Base-by-base conservation (phyloP, 176 grass and related monocot genomes). In the Bolboschoenus planiculmis region DNA sequence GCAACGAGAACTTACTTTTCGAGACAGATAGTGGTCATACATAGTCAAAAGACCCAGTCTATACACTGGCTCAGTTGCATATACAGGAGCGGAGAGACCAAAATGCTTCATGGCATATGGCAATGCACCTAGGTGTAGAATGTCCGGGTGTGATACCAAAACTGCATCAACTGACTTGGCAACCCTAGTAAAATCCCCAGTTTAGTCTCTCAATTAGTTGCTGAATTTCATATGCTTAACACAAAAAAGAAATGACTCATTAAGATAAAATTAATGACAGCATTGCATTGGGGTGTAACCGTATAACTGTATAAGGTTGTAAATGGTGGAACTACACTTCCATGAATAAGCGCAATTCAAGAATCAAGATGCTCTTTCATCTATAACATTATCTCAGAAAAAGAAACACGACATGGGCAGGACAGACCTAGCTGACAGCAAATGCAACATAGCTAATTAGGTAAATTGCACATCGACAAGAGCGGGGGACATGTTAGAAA, bases 1-100 rank as follows among this genome's bases (percentile, higher is more conserved):
- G 31, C 30, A 67, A 37, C 8, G 16, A 71, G 21, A 83, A 63
- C 94, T 94, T 97, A 97, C 94, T 89, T 86, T 86, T 89, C 87
- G 85, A 85, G 95, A 97, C 78, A 94, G 83, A 74, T 84, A 94
- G 68, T 94, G 87, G 72, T 94, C 95, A 35, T 97, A 97, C 92
- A 97, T 92, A 80, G 95, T 97, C 78, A 97, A 78, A 94, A 97
- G 92, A 62, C 95, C 95, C 85, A 97, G 92, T 81, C 95, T 89
- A 91, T 80, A 97, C 35, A 97, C 95, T 57, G 92, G 95, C 80
- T 97, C 95, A 74, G 95, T 94, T 20, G 90, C 86, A 89, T 94
- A 97, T 43, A 97, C 87, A 72, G 95, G 92, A 85, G 95, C 90
- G 78, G 92, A 91, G 55, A 97, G 87, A 78, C 89, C 92, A 37